Evolutionary conservation across 2,329 filamentous ascomycete genomes (phyloP).

Genomic region (Aspergillus fumigatiaffinis): DNA sequence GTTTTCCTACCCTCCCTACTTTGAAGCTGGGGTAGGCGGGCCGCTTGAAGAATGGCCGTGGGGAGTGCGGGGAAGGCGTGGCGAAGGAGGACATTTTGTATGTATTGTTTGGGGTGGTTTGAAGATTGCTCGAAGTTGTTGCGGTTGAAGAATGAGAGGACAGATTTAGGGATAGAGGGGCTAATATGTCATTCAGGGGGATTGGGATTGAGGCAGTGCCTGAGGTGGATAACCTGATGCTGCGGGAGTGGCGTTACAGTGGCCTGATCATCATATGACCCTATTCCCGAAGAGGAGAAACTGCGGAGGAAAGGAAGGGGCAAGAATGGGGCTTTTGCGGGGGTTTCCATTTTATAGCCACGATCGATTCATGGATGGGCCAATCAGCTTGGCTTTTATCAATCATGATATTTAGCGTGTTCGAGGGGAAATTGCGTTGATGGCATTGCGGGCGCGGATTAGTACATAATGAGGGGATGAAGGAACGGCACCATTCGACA

Average conservation of each 20-base stretch:
- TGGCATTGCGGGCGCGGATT: no score
- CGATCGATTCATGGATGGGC: not conserved
- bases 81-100: conserved; percentile 6
- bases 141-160: not conserved
- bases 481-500: no score
- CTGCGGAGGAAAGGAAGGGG: not conserved
- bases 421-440: no score
- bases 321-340: not conserved
- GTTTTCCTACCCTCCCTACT: conserved; percentile 3
- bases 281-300: not conserved
- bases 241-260: not conserved
- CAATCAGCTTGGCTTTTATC: not conserved
- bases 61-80: conserved; percentile 2
- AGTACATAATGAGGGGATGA: not conserved
- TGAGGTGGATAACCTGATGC: not conserved
- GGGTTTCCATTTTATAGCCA: not conserved
- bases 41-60: conserved; percentile 10
- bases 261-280: not conserved
- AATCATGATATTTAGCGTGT: not conserved
- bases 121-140: not conserved
- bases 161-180: not conserved
- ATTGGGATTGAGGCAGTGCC: not conserved
- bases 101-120: not conserved
- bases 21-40: conserved; percentile 2
- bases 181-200: not conserved